Percentiles rank a stretch among this genome's conserved stretches.
Conservation (phyloP, 805 yeast species). For the Sugiyamaella lignohabitans region DNA sequence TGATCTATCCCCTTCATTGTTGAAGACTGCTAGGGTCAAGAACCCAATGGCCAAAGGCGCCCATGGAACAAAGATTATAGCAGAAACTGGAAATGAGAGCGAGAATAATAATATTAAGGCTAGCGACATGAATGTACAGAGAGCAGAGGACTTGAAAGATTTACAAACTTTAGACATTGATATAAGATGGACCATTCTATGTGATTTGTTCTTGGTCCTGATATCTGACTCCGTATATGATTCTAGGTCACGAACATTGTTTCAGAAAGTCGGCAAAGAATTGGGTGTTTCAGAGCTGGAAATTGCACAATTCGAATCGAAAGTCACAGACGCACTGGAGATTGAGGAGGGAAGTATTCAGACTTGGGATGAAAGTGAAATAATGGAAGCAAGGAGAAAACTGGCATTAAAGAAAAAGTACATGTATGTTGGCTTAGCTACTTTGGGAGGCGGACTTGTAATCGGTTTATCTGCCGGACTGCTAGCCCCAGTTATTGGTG, state of each 20-base stretch:
- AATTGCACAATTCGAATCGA: conserved; percentile 78
- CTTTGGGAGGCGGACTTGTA: conserved; percentile 91
- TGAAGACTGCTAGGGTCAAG: conserved; percentile 43
- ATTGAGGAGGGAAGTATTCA: conserved; percentile 77
- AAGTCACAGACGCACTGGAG: conserved; percentile 86
- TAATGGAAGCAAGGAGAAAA: conserved; percentile 66
- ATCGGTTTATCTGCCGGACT: conserved; percentile 93
- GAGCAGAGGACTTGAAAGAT: conserved; percentile 23
- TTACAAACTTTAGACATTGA: conserved; percentile 49
- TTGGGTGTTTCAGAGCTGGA: conserved; percentile 60
- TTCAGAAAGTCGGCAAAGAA: conserved; percentile 57
- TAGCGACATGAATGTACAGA: conserved; percentile 12
- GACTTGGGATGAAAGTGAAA: conserved; percentile 64
- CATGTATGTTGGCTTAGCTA: conserved; percentile 89
- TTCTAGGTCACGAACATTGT: conserved; percentile 76
- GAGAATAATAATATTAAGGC: conserved; percentile 10
- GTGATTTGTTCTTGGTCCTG: conserved; percentile 78
- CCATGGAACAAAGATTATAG: too few relatives aligned
- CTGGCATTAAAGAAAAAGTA: conserved; percentile 58
- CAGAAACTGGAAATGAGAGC: background rate
- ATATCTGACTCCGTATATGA: conserved; percentile 84
- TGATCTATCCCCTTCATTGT: conserved; percentile 63
- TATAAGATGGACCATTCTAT: conserved; percentile 86
- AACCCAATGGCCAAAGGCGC: conserved; percentile 43
- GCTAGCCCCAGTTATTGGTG: conserved; percentile 96